Evolutionary conservation across 768 basidiomycete species (phyloP), one percentile per base, ranked within the genome.

Genomic region (Polyporus arcularius): DNA sequence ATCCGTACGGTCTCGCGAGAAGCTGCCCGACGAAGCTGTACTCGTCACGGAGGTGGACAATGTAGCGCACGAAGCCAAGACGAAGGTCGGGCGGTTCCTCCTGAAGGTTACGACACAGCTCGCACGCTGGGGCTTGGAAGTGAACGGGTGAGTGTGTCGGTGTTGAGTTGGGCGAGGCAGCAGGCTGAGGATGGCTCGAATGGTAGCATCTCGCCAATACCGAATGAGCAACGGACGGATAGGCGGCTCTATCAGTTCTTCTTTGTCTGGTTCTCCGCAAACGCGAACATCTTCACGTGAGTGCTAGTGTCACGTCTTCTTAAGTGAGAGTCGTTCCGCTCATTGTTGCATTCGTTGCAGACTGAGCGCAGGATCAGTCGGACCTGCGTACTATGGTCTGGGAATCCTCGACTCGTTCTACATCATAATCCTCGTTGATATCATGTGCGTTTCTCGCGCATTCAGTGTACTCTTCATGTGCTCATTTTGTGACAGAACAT

Each of bases 211-310:
- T 69, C 77, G n/a, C 88, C 88, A 2, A 79, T 83, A 0, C 70
- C 82, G 4, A 61, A 70, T 1, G 80, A 80, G 42, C 74, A 82
- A 50, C 78, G 87, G 41, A 78, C 67, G 10, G 87, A 89, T 65
- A 79, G 74, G 26, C 81, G 85, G 39, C 79, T 82, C 50, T 82
- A 83, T 66, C 86, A 89, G 61, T 71, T 87, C 64, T 88, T 89
- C 75, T 85, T 86, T 63, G 76, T 88, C 4, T 89, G 88, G 88
- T 86, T 89, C 67, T 84, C 88, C 3, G 81, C 82, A 58, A 88
- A 88, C 68, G 80, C 86, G 71, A 88, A 88, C 63, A 81, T 89
- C 43, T 75, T 86, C 15, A 81, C 80, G 73, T 87, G 18, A 32
- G 79, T 72, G 8, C 12, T 41, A 18, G 18, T n/a, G 35, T 42